Conservation (phyloP, 2,329 filamentous ascomycete genomes). For the Talaromyces verruculosus region DNA sequence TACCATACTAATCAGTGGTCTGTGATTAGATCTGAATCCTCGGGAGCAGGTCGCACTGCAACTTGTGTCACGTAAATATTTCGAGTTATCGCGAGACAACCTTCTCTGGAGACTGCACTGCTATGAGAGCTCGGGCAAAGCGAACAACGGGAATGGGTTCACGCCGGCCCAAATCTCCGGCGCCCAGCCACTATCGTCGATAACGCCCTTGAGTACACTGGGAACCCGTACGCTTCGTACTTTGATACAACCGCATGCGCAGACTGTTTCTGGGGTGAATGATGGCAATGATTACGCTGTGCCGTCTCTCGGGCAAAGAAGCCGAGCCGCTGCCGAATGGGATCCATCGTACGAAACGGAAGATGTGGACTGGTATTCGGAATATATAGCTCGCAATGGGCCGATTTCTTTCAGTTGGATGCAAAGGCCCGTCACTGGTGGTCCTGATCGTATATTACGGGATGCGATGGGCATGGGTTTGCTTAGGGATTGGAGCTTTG, state of each 20-base stretch:
- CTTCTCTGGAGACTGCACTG: slow-evolving; percentile 74
- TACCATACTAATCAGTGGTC: not conserved
- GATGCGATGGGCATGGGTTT: slow-evolving; percentile 75
- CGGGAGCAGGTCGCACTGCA: slow-evolving; percentile 67
- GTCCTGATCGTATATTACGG: slow-evolving; percentile 27
- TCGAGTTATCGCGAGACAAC: slow-evolving; percentile 69
- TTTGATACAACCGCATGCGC: slow-evolving; percentile 33
- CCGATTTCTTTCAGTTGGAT: slow-evolving; percentile 76
- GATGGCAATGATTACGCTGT: slow-evolving; percentile 6
- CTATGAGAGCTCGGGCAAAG: slow-evolving; percentile 70
- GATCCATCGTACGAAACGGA: slow-evolving; percentile 74
- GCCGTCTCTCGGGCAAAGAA: slow-evolving; percentile 31
- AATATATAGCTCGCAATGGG: slow-evolving; percentile 80
- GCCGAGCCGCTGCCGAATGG: slow-evolving; percentile 64
- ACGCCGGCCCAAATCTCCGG: slow-evolving; percentile 37
- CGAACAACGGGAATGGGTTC: slow-evolving; percentile 46
- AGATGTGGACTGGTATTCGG: slow-evolving; percentile 77
- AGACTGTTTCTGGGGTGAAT: not conserved
- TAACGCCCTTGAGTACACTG: slow-evolving; percentile 33
- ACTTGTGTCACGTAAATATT: slow-evolving; percentile 65
- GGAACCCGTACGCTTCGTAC: slow-evolving; percentile 36
- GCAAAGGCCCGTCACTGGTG: slow-evolving; percentile 54
- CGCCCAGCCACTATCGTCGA: slow-evolving; percentile 49
- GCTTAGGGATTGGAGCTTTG: slow-evolving; percentile 56
- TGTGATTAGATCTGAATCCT: slow-evolving; percentile 59